Conservation (phyloP, 805 yeast genomes). For the Saturnispora hagleri region DNA sequence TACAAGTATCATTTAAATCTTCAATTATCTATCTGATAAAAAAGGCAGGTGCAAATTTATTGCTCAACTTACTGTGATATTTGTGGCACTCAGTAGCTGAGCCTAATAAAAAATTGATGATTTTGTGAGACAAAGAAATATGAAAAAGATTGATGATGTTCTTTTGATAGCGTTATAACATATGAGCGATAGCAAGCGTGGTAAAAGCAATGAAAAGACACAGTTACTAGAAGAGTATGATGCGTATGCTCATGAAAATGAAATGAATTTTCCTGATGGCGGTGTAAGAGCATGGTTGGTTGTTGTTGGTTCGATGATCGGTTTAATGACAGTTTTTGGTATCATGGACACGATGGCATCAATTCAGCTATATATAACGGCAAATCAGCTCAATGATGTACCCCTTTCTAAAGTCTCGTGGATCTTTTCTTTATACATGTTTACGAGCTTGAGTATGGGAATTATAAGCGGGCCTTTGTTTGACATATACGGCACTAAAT, state of each 20-base stretch:
- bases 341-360: slow-evolving; percentile 52
- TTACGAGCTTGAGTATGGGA: slow-evolving; percentile 37
- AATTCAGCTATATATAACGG: slow-evolving; percentile 49
- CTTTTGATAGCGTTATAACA: no score
- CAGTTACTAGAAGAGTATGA: slow-evolving; percentile 10
- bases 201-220: slow-evolving; percentile 27
- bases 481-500: slow-evolving; percentile 49
- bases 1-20: no score
- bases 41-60: no score
- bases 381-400: slow-evolving; percentile 41
- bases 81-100: no score
- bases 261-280: slow-evolving; percentile 46
- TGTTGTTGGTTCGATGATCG: slow-evolving; percentile 48
- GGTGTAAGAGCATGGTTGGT: slow-evolving; percentile 50
- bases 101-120: no score
- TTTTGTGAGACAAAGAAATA: no score
- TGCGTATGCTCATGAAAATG: slow-evolving; percentile 20
- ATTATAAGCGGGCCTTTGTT: slow-evolving; percentile 40
- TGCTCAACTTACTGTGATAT: no score
- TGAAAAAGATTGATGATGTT: no score
- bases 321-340: slow-evolving; percentile 48
- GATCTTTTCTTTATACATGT: slow-evolving; percentile 55
- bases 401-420: slow-evolving; percentile 48
- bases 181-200: no score
- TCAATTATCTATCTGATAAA: no score